phyloP scores from a whole-genome alignment of 305 asterid species.

The Solanum aculeatissimum region DNA sequence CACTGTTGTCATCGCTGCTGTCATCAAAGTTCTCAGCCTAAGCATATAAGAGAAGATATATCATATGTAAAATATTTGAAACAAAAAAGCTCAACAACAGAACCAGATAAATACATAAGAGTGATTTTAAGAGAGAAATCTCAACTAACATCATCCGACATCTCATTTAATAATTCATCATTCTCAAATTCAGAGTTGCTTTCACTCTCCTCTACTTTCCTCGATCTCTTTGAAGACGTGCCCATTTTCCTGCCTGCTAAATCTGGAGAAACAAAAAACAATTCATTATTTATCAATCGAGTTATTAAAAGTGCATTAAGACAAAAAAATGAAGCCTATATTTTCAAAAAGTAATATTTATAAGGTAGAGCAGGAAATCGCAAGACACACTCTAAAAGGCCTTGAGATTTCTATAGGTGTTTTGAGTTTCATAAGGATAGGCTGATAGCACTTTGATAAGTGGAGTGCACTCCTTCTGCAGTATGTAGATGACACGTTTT shows the following conservation, averaged over 20 bases:
- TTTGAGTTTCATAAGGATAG: background rate
- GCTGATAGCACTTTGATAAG: background rate
- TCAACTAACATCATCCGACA: constrained; percentile 16
- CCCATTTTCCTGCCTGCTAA: constrained; percentile 16
- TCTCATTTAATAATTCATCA: constrained; percentile 17
- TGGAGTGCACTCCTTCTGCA: background rate
- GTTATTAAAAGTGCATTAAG: background rate
- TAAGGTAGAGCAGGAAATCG: background rate
- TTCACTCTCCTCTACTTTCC: constrained; percentile 25
- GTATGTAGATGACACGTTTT: background rate
- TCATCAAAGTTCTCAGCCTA: constrained; percentile 1
- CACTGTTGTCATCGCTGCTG: background rate
- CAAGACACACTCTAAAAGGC: background rate
- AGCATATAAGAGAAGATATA: background rate
- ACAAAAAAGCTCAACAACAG: background rate
- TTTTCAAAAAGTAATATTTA: background rate
- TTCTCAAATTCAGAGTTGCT: constrained; percentile 34
- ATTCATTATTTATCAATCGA: background rate
- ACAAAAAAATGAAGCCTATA: background rate
- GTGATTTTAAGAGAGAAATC: background rate
- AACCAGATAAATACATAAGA: background rate
- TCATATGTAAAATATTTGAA: background rate
- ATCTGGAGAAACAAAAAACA: background rate
- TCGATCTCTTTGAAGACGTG: constrained; percentile 7
- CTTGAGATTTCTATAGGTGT: background rate